Percentiles rank a stretch among this genome's conserved stretches.
Conservation (phyloP, 768 basidiomycete genomes). For the Postia placenta region DNA sequence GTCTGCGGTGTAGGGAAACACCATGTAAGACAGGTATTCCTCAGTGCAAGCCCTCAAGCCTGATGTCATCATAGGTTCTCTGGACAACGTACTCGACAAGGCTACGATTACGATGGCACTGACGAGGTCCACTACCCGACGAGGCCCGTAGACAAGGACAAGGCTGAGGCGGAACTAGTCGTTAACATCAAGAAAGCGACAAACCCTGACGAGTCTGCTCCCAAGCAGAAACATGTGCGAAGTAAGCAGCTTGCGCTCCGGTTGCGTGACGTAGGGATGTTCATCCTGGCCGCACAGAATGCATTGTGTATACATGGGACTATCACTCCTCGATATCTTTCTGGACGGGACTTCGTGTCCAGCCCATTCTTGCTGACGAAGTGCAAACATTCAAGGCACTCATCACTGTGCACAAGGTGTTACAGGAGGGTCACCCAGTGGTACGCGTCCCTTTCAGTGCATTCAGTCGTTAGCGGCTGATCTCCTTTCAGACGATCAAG, state of each 20-base stretch:
- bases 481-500: conserved; percentile 72
- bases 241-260: conserved; percentile 52
- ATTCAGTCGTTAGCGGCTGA: conserved; percentile 1
- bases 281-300: conserved; percentile 48
- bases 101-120: conserved; percentile 71
- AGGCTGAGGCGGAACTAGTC: conserved; percentile 90
- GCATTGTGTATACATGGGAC: conserved; percentile 99
- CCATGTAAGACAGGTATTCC: not conserved
- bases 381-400: conserved; percentile 98
- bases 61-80: not conserved
- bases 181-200: conserved; percentile 99
- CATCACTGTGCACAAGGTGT: conserved; percentile 94
- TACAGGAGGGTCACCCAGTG: conserved; percentile 95
- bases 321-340: conserved; percentile 97
- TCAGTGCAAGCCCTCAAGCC: not conserved
- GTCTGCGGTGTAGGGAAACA: not conserved
- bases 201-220: conserved; percentile 89
- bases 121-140: conserved; percentile 90
- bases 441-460: conserved; percentile 40
- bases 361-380: conserved; percentile 95
- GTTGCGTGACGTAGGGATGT: not conserved
- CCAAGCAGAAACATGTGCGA: conserved; percentile 99
- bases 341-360: conserved; percentile 95
- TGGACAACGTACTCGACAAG: conserved; percentile 16
- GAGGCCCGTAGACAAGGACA: conserved; percentile 97